Percentiles rank a stretch among this genome's conserved stretches.
phyloP scores from a whole-genome alignment of 106 monocot species.

The Iris macrosiphon region DNA sequence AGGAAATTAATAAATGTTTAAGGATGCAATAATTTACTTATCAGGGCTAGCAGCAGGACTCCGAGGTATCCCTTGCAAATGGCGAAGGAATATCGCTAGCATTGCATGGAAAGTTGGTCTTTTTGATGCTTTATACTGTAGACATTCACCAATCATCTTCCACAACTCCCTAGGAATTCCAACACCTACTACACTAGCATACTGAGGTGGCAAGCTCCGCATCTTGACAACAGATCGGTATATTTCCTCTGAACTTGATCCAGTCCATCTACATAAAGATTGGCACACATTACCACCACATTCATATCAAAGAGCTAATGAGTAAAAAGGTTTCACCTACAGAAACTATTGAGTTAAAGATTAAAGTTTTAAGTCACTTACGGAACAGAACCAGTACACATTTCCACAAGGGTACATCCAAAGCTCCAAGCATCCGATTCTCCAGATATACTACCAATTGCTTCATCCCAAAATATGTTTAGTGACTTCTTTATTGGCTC shows the following conservation, averaged over 20 bases:
- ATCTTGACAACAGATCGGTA: conserved; percentile 76
- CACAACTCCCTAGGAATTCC: conserved; percentile 95
- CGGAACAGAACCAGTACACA: conserved; percentile 99
- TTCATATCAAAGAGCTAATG: conserved; percentile 7
- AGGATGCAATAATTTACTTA: conserved; percentile 43
- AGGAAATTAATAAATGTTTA: not conserved
- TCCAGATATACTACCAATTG: conserved; percentile 71
- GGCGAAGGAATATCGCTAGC: conserved; percentile 85
- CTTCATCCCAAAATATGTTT: conserved; percentile 88
- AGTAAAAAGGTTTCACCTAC: conserved; percentile 4
- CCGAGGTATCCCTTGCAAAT: conserved; percentile 86
- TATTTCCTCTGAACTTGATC: conserved; percentile 84
- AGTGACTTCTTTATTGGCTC: conserved; percentile 78
- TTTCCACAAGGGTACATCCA: conserved; percentile 94
- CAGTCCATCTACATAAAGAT: conserved; percentile 74
- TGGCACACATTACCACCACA: conserved; percentile 4
- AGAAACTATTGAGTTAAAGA: not conserved
- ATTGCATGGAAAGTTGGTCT: conserved; percentile 93
- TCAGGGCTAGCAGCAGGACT: conserved; percentile 97
- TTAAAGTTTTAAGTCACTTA: conserved; percentile 35
- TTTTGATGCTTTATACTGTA: conserved; percentile 79
- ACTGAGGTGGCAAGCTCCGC: conserved; percentile 77
- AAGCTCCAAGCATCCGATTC: conserved; percentile 99
- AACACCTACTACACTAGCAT: conserved; percentile 92
- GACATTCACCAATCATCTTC: conserved; percentile 99